Evolutionary conservation across 2,329 filamentous ascomycete genomes (phyloP), one percentile per base, ranked within the genome.

Genomic region (Dactylellina sp.): DNA sequence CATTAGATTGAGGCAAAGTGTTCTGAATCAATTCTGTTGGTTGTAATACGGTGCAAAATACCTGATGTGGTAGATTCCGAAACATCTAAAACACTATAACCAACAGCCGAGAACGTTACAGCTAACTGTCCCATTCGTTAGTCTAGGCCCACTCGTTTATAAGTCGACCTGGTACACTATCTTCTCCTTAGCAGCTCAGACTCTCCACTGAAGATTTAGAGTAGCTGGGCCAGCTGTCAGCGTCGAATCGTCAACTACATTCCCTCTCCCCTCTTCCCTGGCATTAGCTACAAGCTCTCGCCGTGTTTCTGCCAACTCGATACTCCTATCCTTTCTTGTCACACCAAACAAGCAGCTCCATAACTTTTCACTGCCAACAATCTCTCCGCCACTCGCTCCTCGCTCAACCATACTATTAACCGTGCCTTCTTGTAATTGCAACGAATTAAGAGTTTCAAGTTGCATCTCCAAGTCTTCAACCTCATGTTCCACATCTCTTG

Each of bases 281-380:
- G 84, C 83, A 0, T 81, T 83, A 35, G 83, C 82, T 22, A 86
- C 76, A 62, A 84, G 83, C 7, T 81, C 79, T 12, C 22, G 78
- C 81, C 14, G 83, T 77, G 53, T 82, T 80, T 24, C 80, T 2
- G 65, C 75, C 35, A 55, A 65, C 61, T 61, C 18, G 25, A 59
- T 53, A 37, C 44, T 39, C n/a, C 37, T 32, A 25, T 64, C 53
- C 40, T 79, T 79, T 71, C 80, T 81, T 37, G 79, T 79, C 14
- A 84, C 84, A 0, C 91, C 91, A 83, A 97, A 97, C 0, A 97
- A 82, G 81, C 94, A 98, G 75, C 88, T 87, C 94, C 93, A 97
- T 46, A 98, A 79, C 80, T 97, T 94, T 11, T 88, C 86, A 75
- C 90, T 86, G 47, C 87, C 85, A 1, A 98, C 91, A 65, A 91